Evolutionary conservation across 2,329 filamentous ascomycete species (phyloP), one percentile per base, ranked within the genome.

Genomic region (Cadophora gregata): DNA sequence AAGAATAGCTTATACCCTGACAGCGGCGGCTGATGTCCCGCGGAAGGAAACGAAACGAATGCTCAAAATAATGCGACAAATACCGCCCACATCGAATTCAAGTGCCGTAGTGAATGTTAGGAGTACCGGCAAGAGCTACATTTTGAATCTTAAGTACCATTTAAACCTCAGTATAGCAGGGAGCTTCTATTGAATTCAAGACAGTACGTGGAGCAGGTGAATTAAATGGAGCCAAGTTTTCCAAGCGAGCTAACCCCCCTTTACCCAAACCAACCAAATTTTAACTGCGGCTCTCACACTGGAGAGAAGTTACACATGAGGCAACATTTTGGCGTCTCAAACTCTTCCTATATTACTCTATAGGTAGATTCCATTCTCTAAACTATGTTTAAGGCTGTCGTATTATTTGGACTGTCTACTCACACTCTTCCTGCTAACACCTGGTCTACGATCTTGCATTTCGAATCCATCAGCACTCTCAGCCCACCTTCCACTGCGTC

Each of bases 341-440:
- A 42, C 14, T 42, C 14, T 16, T 6, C 42, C 3, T 47, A 19
- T 8, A 47, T n/a, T 4, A 21, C 19, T 21, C 7, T 7, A 21
- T 8, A 21, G 42, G 10, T 47, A 47, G n/a, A 47, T 47, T 2
- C 42, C 14, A 42, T 21, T 47, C 7, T 47, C 42, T 47, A 6
- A 10, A 21, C 8, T 7, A 6, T 21, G 7, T 21, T 6, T n/a
- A 47, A n/a, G 8, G 1, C 19, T 8, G 5, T 8, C 1, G 10
- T 33, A 16, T 68, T 62, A 73, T 61, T 70, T 68, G 4, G 67
- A 67, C 56, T 73, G 73, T 51, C 70, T 59, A 71, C 74, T 74
- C 47, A 69, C 67, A 66, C 74, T 75, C 60, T 72, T 71, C 48
- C 70, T 72, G 47, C 55, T 67, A 19, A 70, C 59, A 16, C 70